Percentiles rank a stretch among this genome's conserved stretches.
These are phyloP conservation scores for Penicillium flavigenum DNA, from an alignment of 495 filamentous ascomycete genomes.

Conservation along the genomic window DNA sequence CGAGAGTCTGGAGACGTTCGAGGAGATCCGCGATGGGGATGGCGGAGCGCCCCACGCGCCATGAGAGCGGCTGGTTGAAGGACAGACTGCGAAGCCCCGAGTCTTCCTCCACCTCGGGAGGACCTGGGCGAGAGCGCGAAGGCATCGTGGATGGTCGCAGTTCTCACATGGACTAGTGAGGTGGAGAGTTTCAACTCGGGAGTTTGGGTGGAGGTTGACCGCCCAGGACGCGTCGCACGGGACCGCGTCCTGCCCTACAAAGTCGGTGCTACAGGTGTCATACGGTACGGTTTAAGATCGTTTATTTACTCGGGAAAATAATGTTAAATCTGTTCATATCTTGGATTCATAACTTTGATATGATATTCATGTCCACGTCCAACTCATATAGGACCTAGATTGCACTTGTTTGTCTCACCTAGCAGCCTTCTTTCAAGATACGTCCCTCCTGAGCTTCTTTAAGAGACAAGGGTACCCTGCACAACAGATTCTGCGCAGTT, in stretches of 20 bases:
- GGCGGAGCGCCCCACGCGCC: slow-evolving; percentile 81
- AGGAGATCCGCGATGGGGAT: slow-evolving; percentile 83
- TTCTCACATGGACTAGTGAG: slow-evolving; percentile 27
- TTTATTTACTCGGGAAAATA: neutral
- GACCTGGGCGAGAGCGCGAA: slow-evolving; percentile 49
- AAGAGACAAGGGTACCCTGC: neutral
- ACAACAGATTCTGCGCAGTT: neutral
- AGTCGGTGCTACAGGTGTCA: slow-evolving; percentile 2
- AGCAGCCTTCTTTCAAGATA: neutral
- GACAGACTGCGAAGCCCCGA: slow-evolving; percentile 42
- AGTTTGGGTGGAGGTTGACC: slow-evolving; percentile 29
- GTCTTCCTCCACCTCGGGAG: slow-evolving; percentile 40
- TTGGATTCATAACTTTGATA: neutral
- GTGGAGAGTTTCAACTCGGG: slow-evolving; percentile 23
- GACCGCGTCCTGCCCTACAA: slow-evolving; percentile 27
- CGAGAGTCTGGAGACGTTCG: slow-evolving; percentile 73
- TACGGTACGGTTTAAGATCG: neutral
- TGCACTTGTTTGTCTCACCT: neutral
- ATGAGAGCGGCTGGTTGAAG: slow-evolving; percentile 87
- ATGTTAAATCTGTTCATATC: neutral
- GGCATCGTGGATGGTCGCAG: slow-evolving; percentile 41
- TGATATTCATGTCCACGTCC: neutral
- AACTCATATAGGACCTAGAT: neutral
- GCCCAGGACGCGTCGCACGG: slow-evolving; percentile 33
- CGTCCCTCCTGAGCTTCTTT: neutral